These are phyloP conservation scores for Jamesozyma rosinii DNA, from an alignment of 805 yeast species.

Conservation along the genomic window DNA sequence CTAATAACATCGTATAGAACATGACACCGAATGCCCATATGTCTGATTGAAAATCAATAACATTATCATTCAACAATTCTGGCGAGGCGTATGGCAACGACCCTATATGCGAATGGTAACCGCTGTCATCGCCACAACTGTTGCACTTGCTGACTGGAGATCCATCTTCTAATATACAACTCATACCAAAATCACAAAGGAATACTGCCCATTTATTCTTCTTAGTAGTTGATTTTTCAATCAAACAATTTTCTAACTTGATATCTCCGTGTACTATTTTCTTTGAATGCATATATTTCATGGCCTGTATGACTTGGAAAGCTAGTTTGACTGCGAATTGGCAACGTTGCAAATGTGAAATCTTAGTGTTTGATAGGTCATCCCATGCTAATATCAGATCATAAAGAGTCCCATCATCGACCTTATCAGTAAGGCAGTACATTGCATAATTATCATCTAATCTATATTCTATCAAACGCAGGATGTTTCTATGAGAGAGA, in stretches of 20 bases:
- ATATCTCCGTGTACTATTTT: slow-evolving; percentile 70
- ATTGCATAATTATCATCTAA: slow-evolving; percentile 50
- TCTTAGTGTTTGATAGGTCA: slow-evolving; percentile 27
- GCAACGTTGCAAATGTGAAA: slow-evolving; percentile 31
- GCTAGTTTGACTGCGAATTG: slow-evolving; percentile 32
- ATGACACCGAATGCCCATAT: slow-evolving; percentile 88
- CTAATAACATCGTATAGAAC: slow-evolving; percentile 61
- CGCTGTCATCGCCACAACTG: slow-evolving; percentile 16
- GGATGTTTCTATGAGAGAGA: slow-evolving; percentile 53
- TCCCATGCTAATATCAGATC: slow-evolving; percentile 71
- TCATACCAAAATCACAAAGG: slow-evolving; percentile 89
- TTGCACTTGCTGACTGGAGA: neutral
- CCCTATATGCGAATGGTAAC: slow-evolving; percentile 47
- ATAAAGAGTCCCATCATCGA: slow-evolving; percentile 71
- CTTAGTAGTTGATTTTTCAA: slow-evolving; percentile 34
- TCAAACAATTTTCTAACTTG: slow-evolving; percentile 69
- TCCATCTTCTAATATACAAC: slow-evolving; percentile 23
- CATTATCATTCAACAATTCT: slow-evolving; percentile 42
- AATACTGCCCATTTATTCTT: slow-evolving; percentile 33
- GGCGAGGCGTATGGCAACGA: slow-evolving; percentile 92
- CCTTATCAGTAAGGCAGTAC: slow-evolving; percentile 62
- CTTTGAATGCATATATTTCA: slow-evolving; percentile 53
- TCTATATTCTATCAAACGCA: slow-evolving; percentile 52
- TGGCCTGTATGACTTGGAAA: slow-evolving; percentile 48
- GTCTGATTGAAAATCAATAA: slow-evolving; percentile 57